Conservation (phyloP, 306 rosid species). For the Cicer bijugum region DNA sequence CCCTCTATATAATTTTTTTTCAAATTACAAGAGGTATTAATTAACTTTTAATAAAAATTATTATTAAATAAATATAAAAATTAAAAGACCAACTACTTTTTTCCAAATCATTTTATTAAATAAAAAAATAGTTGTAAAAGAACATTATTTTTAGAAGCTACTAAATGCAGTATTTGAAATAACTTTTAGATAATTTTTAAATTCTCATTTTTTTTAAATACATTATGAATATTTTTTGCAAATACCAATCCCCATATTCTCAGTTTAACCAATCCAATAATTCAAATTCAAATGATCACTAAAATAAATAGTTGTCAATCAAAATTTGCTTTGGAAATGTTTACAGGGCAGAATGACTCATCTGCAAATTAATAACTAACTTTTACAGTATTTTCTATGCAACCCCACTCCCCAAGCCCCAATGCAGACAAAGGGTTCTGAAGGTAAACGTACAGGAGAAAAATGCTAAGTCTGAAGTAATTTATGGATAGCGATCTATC, state of each 20-base stretch:
- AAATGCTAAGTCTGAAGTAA: slow-evolving; percentile 1
- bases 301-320: slow-evolving; percentile 17
- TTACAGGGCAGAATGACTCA: slow-evolving; percentile 31
- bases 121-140: no score
- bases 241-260: not conserved
- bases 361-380: not conserved
- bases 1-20: no score
- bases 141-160: no score
- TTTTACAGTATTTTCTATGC: slow-evolving; percentile 23
- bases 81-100: no score
- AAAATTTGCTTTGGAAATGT: slow-evolving; percentile 28
- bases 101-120: no score
- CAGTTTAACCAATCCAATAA: not conserved
- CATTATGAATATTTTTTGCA: no score
- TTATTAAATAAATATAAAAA: no score
- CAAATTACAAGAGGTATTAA: no score
- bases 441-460: slow-evolving; percentile 11
- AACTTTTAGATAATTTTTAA: no score
- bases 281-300: slow-evolving; percentile 5
- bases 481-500: slow-evolving; percentile 14
- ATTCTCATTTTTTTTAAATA: no score
- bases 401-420: slow-evolving; percentile 36
- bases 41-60: no score
- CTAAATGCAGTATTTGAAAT: no score
- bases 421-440: slow-evolving; percentile 36